Conservation (phyloP, 345 rosid genomes). For the Bretschneidera sinensis region DNA sequence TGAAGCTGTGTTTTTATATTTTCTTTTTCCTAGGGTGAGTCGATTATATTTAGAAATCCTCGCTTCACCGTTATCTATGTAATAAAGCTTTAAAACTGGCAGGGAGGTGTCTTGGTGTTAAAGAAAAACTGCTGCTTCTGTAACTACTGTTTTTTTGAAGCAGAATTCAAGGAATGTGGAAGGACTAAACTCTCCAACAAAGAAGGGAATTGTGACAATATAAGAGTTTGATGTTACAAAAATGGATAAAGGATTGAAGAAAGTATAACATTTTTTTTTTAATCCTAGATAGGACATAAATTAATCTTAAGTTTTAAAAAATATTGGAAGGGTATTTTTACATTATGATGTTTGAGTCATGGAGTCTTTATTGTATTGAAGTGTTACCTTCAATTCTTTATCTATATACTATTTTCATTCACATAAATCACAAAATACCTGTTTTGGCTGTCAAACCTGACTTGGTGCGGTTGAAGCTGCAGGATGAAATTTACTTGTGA, state of each 20-base stretch:
- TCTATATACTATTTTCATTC: background rate
- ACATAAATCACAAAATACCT: background rate
- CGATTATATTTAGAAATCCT: background rate
- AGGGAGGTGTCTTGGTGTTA: background rate
- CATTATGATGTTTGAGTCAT: background rate
- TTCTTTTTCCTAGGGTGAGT: too few species aligned
- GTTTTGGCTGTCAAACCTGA: background rate
- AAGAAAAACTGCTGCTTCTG: background rate
- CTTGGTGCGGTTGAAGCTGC: background rate
- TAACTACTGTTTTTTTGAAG: background rate
- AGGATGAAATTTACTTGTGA: background rate
- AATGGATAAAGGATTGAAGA: too few species aligned
- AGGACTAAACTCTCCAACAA: too few species aligned
- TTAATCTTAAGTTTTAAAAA: too few species aligned
- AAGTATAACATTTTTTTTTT: too few species aligned
- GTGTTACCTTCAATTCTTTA: background rate
- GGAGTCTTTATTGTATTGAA: background rate
- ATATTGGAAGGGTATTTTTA: background rate
- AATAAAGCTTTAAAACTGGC: background rate
- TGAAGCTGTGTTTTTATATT: too few species aligned
- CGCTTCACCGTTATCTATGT: background rate
- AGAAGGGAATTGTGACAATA: too few species aligned
- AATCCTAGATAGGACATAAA: too few species aligned
- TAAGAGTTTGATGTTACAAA: too few species aligned
- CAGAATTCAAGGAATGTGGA: too few species aligned